A percentile compares a stretch with the other conserved stretches of the same genome.
Conservation (phyloP, 805 yeast genomes). For the Alloascoidea hylecoeti region DNA sequence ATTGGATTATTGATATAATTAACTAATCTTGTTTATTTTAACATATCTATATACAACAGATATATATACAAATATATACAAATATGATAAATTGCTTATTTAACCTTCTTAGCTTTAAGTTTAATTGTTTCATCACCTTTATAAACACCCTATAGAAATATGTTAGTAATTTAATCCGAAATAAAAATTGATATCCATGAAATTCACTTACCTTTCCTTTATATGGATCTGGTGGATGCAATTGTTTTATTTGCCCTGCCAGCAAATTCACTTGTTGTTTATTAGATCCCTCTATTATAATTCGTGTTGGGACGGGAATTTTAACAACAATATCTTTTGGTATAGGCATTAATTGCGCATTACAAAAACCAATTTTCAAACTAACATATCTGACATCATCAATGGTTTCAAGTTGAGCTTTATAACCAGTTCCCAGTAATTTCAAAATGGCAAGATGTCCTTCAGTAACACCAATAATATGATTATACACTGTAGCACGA, state of each 20-base stretch:
- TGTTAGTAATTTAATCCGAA: not conserved
- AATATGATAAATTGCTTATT: constrained; percentile 27
- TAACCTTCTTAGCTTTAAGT: constrained; percentile 85
- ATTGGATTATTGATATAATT: constrained; percentile 3
- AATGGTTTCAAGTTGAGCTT: constrained; percentile 57
- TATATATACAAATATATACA: constrained; percentile 3
- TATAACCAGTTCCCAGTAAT: constrained; percentile 94
- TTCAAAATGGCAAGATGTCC: constrained; percentile 82
- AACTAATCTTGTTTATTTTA: not conserved
- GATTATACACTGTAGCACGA: constrained; percentile 64
- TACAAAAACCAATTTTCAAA: constrained; percentile 81
- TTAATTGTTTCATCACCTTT: constrained; percentile 84
- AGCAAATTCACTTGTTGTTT: constrained; percentile 77
- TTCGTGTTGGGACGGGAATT: constrained; percentile 75
- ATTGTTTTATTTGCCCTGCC: constrained; percentile 77
- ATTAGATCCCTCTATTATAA: constrained; percentile 76
- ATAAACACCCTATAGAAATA: constrained; percentile 50
- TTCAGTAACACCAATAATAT: constrained; percentile 78
- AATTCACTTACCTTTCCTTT: constrained; percentile 53
- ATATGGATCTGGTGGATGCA: constrained; percentile 95
- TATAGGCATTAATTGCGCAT: constrained; percentile 57
- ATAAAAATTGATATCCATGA: not conserved
- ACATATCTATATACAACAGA: too few species aligned
- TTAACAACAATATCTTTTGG: constrained; percentile 67
- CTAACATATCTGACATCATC: constrained; percentile 42